A percentile compares a stretch with the other conserved stretches of the same genome.
phyloP scores from a whole-genome alignment of 176 grass and related monocot genomes.

The Eleusine coracana region DNA sequence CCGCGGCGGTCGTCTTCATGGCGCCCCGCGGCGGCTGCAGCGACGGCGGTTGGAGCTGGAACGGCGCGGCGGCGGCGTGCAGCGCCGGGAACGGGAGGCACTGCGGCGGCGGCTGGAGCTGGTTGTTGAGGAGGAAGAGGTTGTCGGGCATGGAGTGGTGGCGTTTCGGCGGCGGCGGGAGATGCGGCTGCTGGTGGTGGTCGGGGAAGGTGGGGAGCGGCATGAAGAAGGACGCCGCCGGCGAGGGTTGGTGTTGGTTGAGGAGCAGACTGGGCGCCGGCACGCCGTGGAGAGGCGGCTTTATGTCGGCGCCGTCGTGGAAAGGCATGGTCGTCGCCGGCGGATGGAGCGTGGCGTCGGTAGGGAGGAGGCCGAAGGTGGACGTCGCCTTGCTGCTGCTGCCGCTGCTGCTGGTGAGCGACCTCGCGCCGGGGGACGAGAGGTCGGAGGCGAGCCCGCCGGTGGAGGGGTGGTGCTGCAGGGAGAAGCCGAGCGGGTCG shows the following conservation, averaged over 20 bases:
- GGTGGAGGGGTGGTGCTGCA: conserved; percentile 26
- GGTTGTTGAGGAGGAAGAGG: conserved; percentile 51
- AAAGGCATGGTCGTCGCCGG: conserved; percentile 44
- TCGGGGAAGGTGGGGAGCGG: conserved; percentile 40
- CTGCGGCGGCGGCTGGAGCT: conserved; percentile 28
- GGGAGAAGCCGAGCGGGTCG: conserved; percentile 44
- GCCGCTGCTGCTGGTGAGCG: conserved; percentile 36
- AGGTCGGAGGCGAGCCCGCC: conserved; percentile 10
- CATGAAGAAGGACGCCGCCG: conserved; percentile 52
- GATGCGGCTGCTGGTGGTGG: conserved; percentile 31
- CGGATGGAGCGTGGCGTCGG: background rate
- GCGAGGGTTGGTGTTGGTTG: conserved; percentile 36
- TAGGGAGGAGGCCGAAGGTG: background rate
- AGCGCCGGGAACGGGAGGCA: conserved; percentile 25
- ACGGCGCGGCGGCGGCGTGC: conserved; percentile 1
- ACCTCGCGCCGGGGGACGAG: conserved; percentile 27
- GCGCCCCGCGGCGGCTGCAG: conserved; percentile 34
- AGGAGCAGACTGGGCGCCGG: conserved; percentile 38
- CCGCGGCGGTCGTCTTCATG: conserved; percentile 17
- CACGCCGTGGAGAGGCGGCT: conserved; percentile 24
- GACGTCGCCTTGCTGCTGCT: conserved; percentile 37
- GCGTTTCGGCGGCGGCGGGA: conserved; percentile 50
- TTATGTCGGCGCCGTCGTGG: conserved; percentile 32
- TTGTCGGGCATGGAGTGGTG: conserved; percentile 46
- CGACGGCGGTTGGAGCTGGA: conserved; percentile 49